A percentile compares a stretch with the other conserved stretches of the same genome.
Evolutionary conservation across 163 green algal species (phyloP).

Genomic region (Volvox carteri): DNA sequence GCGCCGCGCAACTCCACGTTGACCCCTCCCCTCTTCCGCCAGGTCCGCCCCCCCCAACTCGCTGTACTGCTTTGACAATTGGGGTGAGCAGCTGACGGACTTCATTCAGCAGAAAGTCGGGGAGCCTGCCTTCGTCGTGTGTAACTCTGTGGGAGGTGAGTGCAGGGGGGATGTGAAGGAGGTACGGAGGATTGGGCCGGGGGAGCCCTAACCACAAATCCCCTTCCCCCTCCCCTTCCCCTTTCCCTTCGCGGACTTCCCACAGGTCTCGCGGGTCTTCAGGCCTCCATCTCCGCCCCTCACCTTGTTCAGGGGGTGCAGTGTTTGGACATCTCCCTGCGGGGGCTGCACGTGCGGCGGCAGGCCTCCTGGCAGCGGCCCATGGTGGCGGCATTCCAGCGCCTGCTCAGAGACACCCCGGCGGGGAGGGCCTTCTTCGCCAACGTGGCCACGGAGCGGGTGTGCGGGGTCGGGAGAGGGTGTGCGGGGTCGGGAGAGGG

Average conservation of each 20-base stretch:
- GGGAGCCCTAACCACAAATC: neutral
- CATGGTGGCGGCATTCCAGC: conserved; percentile 90
- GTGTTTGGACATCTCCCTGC: conserved; percentile 92
- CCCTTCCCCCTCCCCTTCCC: neutral
- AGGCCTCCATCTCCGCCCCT: conserved; percentile 73
- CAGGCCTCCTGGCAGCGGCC: conserved; percentile 80
- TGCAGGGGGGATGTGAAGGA: neutral
- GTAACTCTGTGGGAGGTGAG: conserved; percentile 94
- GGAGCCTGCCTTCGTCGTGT: conserved; percentile 82
- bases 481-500: neutral
- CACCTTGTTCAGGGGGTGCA: conserved; percentile 80
- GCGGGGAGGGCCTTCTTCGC: conserved; percentile 90
- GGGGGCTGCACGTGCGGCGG: conserved; percentile 85
- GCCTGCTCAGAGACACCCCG: conserved; percentile 81
- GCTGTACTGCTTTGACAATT: conserved; percentile 95
- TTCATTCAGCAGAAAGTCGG: conserved; percentile 81
- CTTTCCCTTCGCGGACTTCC: neutral
- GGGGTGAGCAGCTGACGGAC: conserved; percentile 78
- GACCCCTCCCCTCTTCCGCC: neutral
- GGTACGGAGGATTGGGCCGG: neutral
- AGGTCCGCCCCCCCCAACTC: conserved; percentile 66
- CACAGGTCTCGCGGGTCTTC: conserved; percentile 81
- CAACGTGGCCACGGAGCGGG: conserved; percentile 71
- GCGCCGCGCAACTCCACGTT: neutral
- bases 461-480: neutral